A percentile compares a stretch with the other conserved stretches of the same genome.
phyloP scores from a whole-genome alignment of 768 basidiomycete genomes.

The Gymnopilus junonius region DNA sequence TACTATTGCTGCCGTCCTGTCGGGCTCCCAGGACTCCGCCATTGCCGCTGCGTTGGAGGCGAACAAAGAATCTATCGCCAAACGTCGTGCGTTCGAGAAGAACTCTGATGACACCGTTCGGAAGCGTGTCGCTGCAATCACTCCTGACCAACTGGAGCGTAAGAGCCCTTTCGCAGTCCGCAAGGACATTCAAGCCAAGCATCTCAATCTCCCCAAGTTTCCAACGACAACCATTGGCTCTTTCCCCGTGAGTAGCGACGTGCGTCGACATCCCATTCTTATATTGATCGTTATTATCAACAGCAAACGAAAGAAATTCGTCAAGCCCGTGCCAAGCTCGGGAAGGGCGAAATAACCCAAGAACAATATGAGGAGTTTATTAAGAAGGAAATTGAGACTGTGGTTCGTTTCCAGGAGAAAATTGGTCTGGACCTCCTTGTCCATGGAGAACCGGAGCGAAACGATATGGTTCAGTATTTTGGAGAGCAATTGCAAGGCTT shows the following conservation, averaged over 20 bases:
- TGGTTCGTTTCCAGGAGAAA: slow-evolving; percentile 97
- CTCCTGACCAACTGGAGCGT: slow-evolving; percentile 82
- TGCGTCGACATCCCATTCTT: not conserved
- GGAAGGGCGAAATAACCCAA: slow-evolving; percentile 86
- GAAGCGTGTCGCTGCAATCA: slow-evolving; percentile 93
- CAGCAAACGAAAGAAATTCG: slow-evolving; percentile 99
- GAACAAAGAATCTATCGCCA: slow-evolving; percentile 89
- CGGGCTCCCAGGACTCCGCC: slow-evolving; percentile 78
- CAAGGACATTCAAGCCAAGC: slow-evolving; percentile 86
- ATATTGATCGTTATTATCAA: slow-evolving; percentile 17
- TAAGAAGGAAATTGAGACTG: slow-evolving; percentile 93
- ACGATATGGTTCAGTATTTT: slow-evolving; percentile 99
- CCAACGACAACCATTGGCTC: slow-evolving; percentile 99
- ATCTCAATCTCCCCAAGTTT: slow-evolving; percentile 93
- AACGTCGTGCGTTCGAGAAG: slow-evolving; percentile 93
- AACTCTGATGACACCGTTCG: slow-evolving; percentile 94
- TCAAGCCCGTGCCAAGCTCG: slow-evolving; percentile 91
- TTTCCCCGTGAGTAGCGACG: slow-evolving; percentile 75
- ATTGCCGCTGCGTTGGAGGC: slow-evolving; percentile 79
- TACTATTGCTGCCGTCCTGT: slow-evolving; percentile 81
- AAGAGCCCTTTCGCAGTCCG: slow-evolving; percentile 88
- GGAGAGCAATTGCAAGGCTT: slow-evolving; percentile 95
- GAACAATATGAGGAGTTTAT: slow-evolving; percentile 96
- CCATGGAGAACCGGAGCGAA: slow-evolving; percentile 98
- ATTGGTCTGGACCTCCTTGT: slow-evolving; percentile 96